Evolutionary conservation across 345 rosid species (phyloP).

Genomic region (Syzygium aqueum): DNA sequence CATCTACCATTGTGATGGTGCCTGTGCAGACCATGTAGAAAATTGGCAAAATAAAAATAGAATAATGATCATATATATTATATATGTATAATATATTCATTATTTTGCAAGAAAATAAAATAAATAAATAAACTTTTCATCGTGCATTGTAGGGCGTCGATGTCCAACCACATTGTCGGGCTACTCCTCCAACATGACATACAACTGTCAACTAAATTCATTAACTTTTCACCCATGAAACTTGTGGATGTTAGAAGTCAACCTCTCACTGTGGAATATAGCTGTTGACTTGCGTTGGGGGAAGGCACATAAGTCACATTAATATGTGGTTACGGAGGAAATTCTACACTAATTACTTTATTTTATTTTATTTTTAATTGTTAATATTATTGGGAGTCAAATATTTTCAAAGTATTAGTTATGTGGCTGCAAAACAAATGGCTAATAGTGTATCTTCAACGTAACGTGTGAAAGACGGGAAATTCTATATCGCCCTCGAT

Average conservation of each 20-base stretch:
- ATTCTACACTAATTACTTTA: neutral
- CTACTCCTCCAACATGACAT: neutral
- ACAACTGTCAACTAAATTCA: neutral
- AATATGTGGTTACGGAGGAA: neutral
- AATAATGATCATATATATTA: neutral
- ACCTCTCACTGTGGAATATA: neutral
- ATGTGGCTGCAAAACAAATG: neutral
- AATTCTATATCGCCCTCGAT: neutral
- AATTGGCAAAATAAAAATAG: neutral
- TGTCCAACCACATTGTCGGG: neutral
- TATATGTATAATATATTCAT: neutral
- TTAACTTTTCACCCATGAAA: neutral
- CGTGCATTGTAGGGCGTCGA: neutral
- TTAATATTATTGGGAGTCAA: neutral
- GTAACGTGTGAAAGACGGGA: neutral
- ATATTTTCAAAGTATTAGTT: neutral
- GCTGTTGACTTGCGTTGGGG: neutral
- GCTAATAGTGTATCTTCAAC: neutral
- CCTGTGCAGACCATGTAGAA: conserved; percentile 10
- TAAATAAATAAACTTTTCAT: neutral
- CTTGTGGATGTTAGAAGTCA: neutral
- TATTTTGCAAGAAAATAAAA: too few species aligned
- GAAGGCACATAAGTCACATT: neutral
- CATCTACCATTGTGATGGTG: conserved; percentile 82
- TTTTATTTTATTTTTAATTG: neutral